Conservation (phyloP, 148 eudicot genomes). For the Rhododendron simsii region DNA sequence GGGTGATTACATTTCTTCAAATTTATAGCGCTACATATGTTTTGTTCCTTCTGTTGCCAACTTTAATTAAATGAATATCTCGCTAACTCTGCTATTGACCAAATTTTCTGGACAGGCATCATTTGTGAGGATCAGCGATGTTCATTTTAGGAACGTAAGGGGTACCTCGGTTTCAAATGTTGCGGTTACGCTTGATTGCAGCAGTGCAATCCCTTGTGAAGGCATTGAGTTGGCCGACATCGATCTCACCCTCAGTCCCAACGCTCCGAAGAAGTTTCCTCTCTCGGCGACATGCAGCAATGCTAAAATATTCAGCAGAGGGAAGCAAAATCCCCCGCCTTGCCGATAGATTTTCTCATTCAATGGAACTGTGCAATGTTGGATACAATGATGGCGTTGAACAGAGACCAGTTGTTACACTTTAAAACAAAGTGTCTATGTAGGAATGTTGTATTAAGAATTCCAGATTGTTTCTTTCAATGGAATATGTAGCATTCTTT, state of each 20-base stretch:
- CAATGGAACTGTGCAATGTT: not conserved
- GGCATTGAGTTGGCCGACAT: constrained; percentile 39
- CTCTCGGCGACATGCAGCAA: constrained; percentile 27
- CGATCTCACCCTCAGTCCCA: not conserved
- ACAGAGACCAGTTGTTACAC: too few relatives aligned
- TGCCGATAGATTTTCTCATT: not conserved
- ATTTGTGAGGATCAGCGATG: constrained; percentile 18
- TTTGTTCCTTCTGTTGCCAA: not conserved
- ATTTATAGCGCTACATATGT: not conserved
- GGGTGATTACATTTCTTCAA: constrained; percentile 18
- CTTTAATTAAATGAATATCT: not conserved
- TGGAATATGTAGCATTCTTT: not conserved
- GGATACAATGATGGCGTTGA: not conserved
- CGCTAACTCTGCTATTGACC: not conserved
- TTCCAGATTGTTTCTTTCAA: not conserved
- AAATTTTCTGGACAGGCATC: not conserved
- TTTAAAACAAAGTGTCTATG: not conserved
- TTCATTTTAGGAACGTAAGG: constrained; percentile 49
- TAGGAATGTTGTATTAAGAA: not conserved
- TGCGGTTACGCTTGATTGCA: constrained; percentile 36
- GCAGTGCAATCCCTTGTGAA: constrained; percentile 41
- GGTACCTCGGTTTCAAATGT: constrained; percentile 36
- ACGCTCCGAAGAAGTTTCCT: not conserved
- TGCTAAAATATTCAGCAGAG: constrained; percentile 30
- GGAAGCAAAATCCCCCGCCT: constrained; percentile 27